These are phyloP conservation scores for Paralagenidium karlingii DNA, from an alignment of 352 stramenopile species.

Conservation along the genomic window DNA sequence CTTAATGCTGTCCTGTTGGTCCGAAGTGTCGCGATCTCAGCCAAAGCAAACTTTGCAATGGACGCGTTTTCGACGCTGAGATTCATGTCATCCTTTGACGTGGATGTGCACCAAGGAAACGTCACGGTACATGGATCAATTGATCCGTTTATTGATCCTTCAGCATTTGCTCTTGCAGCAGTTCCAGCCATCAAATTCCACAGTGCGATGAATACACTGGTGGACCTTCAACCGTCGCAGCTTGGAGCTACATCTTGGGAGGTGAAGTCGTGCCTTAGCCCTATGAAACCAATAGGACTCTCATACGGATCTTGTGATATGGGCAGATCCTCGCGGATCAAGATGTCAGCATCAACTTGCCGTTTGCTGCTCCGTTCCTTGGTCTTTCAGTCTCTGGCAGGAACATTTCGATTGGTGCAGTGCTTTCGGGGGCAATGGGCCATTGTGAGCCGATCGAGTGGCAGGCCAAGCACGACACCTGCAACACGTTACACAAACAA, in stretches of 20 bases:
- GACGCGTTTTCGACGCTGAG: slow-evolving; percentile 64
- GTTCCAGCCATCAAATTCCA: no score
- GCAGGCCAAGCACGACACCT: slow-evolving; percentile 25
- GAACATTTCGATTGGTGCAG: slow-evolving; percentile 27
- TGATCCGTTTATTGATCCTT: no score
- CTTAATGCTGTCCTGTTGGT: slow-evolving; percentile 9
- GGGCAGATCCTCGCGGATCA: no score
- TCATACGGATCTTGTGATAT: no score
- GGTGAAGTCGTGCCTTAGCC: no score
- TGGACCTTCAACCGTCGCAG: slow-evolving; percentile 12
- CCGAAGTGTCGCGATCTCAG: slow-evolving; percentile 1
- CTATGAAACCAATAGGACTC: no score
- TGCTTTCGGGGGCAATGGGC: slow-evolving; percentile 28
- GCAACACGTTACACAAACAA: slow-evolving; percentile 11
- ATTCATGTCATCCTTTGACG: no score
- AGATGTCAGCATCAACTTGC: slow-evolving; percentile 22
- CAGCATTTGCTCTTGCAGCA: no score
- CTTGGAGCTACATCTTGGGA: slow-evolving; percentile 22
- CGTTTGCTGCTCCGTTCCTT: slow-evolving; percentile 43
- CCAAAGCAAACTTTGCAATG: slow-evolving; percentile 9
- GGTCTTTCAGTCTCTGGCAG: slow-evolving; percentile 22
- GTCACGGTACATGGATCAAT: no score
- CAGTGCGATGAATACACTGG: no score
- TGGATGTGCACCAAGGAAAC: no score
- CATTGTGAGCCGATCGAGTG: slow-evolving; percentile 23